Conservation (phyloP, 2,329 filamentous ascomycete species). For the Madurella fahalii region DNA sequence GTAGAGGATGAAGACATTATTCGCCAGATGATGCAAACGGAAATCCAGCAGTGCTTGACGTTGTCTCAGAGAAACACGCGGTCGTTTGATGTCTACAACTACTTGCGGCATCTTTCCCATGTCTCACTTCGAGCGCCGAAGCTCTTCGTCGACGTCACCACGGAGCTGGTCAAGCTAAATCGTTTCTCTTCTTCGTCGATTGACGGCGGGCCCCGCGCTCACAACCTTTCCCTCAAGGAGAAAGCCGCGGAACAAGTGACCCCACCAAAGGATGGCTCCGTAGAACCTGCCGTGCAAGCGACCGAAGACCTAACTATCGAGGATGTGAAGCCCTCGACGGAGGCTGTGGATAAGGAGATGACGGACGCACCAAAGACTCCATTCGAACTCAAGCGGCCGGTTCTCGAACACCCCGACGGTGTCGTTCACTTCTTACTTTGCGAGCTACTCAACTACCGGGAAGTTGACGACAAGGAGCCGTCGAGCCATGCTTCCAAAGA, state of each 20-base stretch:
- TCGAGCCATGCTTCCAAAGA: slow-evolving; percentile 40
- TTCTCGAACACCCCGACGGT: slow-evolving; percentile 89
- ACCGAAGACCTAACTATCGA: slow-evolving; percentile 46
- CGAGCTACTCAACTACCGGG: slow-evolving; percentile 85
- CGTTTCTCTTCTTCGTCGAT: slow-evolving; percentile 47
- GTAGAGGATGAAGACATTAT: slow-evolving; percentile 90
- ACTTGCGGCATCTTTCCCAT: slow-evolving; percentile 72
- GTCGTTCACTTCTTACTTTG: slow-evolving; percentile 93
- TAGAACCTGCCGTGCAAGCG: slow-evolving; percentile 43
- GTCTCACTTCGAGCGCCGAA: slow-evolving; percentile 77
- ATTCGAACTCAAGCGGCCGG: slow-evolving; percentile 70
- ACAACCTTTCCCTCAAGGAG: slow-evolving; percentile 42
- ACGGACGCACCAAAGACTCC: slow-evolving; percentile 59
- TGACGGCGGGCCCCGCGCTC: slow-evolving; percentile 29
- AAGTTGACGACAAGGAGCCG: slow-evolving; percentile 81
- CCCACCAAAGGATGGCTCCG: slow-evolving; percentile 35
- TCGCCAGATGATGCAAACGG: slow-evolving; percentile 84
- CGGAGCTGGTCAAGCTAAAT: slow-evolving; percentile 74
- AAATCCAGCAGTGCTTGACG: slow-evolving; percentile 77
- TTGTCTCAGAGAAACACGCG: slow-evolving; percentile 51
- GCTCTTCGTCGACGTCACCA: slow-evolving; percentile 81
- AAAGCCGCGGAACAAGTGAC: slow-evolving; percentile 23
- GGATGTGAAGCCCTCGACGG: slow-evolving; percentile 58
- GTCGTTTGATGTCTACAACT: slow-evolving; percentile 65
- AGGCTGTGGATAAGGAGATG: slow-evolving; percentile 56